phyloP scores from a whole-genome alignment of 306 rosid species.

The Acacia melanoxylon region DNA sequence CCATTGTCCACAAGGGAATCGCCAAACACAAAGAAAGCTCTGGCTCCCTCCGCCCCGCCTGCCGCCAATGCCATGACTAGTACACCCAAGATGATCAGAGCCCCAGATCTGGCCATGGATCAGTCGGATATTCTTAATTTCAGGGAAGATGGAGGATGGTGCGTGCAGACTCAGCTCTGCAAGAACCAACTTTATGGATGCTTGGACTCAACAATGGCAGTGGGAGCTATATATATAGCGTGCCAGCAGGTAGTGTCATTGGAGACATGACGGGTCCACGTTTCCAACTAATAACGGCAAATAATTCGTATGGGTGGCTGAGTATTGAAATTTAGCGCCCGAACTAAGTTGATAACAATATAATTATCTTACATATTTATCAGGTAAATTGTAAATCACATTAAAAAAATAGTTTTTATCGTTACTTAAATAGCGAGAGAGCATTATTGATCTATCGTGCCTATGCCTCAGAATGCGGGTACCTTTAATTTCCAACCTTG shows the following conservation, averaged over 20 bases:
- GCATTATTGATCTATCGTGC: background rate
- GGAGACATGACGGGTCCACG: conserved; percentile 10
- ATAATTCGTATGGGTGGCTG: conserved; percentile 15
- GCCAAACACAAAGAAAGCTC: conserved; percentile 82
- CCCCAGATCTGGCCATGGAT: conserved; percentile 40
- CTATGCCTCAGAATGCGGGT: background rate
- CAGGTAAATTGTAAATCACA: no score
- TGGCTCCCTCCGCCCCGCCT: conserved; percentile 48
- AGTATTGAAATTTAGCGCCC: background rate
- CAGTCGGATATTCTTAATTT: no score
- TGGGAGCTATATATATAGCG: conserved; percentile 21
- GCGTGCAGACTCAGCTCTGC: background rate
- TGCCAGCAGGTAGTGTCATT: background rate
- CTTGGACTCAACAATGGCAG: background rate
- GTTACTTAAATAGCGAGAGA: background rate
- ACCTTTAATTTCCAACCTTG: background rate
- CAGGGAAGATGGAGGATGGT: background rate
- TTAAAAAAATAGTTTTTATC: no score
- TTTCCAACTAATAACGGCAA: background rate
- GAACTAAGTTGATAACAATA: no score
- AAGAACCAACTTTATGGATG: background rate
- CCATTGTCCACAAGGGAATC: conserved; percentile 84
- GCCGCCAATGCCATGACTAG: conserved; percentile 19
- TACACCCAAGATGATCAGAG: conserved; percentile 26
- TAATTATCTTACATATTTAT: no score